Conservation (phyloP, 2,329 filamentous ascomycete species). For the Alternaria sp. region DNA sequence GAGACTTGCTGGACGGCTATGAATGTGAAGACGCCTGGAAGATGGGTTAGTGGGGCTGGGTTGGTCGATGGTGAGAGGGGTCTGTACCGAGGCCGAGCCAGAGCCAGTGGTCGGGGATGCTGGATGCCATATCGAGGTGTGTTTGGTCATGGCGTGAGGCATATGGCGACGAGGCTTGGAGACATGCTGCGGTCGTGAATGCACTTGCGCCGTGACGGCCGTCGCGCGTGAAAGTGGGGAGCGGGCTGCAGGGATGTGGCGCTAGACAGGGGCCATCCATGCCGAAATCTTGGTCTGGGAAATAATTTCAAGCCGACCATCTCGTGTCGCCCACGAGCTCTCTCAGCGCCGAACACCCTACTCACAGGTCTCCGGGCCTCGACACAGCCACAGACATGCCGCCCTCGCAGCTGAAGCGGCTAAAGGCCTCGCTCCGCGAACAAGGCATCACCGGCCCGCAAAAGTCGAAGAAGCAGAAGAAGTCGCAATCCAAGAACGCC, state of each 20-base stretch:
- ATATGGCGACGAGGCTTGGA: conserved; percentile 1
- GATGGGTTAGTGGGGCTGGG: conserved; percentile 45
- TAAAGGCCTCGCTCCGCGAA: conserved; percentile 89
- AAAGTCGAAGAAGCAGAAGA: conserved; percentile 91
- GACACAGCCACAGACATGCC: conserved; percentile 67
- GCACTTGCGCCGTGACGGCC: conserved; percentile 26
- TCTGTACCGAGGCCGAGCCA: conserved; percentile 56
- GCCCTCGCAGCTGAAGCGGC: conserved; percentile 93
- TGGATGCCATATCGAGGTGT: conserved; percentile 40
- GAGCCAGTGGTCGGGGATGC: conserved; percentile 56
- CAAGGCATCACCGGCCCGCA: conserved; percentile 91
- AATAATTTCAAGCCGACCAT: conserved; percentile 23
- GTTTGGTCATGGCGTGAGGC: conserved; percentile 21
- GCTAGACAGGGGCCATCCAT: conserved; percentile 22
- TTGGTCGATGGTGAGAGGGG: conserved; percentile 53
- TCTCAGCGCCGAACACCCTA: background rate
- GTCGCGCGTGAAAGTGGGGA: conserved; percentile 16
- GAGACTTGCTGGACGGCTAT: conserved; percentile 66
- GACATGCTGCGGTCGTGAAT: conserved; percentile 7
- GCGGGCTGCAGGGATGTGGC: conserved; percentile 7
- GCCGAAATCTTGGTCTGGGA: conserved; percentile 30
- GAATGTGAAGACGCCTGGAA: conserved; percentile 63
- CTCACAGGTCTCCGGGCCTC: conserved; percentile 1
- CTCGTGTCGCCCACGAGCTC: conserved; percentile 9
- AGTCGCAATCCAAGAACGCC: conserved; percentile 71